These are phyloP conservation scores for Amphibolis antarctica DNA, from an alignment of 106 monocot species.

Conservation along the genomic window DNA sequence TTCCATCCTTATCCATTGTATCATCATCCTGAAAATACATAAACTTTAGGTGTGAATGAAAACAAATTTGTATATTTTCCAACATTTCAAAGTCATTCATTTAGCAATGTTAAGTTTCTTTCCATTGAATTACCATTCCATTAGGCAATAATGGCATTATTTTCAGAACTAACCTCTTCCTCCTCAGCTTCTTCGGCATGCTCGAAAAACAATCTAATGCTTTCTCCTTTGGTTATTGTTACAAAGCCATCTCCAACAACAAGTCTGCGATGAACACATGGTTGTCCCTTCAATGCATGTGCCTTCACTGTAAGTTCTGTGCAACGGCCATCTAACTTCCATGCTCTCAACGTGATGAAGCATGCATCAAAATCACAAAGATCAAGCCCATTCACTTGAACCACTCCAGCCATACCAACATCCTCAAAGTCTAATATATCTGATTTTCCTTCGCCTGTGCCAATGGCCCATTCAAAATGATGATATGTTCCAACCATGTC, in stretches of 20 bases:
- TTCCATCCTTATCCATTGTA: slow-evolving; percentile 77
- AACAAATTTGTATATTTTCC: not conserved
- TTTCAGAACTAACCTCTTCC: slow-evolving; percentile 62
- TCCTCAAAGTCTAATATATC: slow-evolving; percentile 82
- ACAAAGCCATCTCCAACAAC: slow-evolving; percentile 85
- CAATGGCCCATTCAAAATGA: slow-evolving; percentile 96
- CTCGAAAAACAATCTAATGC: slow-evolving; percentile 80
- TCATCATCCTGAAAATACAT: slow-evolving; percentile 63
- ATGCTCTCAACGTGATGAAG: slow-evolving; percentile 76
- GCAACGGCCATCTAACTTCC: slow-evolving; percentile 62
- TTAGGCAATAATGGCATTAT: not conserved
- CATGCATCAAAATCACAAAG: slow-evolving; percentile 48
- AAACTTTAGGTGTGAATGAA: not conserved
- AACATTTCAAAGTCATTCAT: not conserved
- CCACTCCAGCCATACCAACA: slow-evolving; percentile 67
- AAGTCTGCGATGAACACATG: slow-evolving; percentile 82
- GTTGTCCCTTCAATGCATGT: slow-evolving; percentile 87
- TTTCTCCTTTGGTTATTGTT: slow-evolving; percentile 76
- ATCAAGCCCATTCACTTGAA: slow-evolving; percentile 61
- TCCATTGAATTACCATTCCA: too few species aligned
- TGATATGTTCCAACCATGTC: slow-evolving; percentile 59
- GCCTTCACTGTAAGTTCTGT: slow-evolving; percentile 80
- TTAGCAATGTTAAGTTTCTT: not conserved
- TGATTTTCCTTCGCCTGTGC: slow-evolving; percentile 79
- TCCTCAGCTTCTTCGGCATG: slow-evolving; percentile 99